Percentiles rank a stretch among this genome's conserved stretches.
phyloP scores from a whole-genome alignment of 2,329 filamentous ascomycete species.

The Raffaelea ambrosiae region DNA sequence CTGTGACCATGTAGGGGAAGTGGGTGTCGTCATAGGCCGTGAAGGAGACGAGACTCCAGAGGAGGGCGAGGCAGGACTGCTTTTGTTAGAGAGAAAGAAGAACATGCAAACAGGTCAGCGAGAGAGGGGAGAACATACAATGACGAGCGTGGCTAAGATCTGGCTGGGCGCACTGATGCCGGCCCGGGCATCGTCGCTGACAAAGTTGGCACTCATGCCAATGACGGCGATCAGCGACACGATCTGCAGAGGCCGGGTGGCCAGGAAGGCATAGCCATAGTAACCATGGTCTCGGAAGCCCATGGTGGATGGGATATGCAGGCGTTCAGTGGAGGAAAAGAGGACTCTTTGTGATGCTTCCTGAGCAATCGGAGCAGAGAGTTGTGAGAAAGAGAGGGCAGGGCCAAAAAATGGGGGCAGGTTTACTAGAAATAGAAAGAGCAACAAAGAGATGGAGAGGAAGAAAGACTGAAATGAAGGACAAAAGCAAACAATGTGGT shows the following conservation, averaged over 20 bases:
- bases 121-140: slow-evolving; percentile 43
- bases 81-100: slow-evolving; percentile 8
- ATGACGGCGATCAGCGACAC: slow-evolving; percentile 68
- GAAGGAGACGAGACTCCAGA: slow-evolving; percentile 63
- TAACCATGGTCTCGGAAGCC: slow-evolving; percentile 20
- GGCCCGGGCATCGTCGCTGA: slow-evolving; percentile 62
- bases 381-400: neutral
- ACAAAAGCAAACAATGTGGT: neutral
- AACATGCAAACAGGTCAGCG: neutral
- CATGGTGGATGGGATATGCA: slow-evolving; percentile 7
- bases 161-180: slow-evolving; percentile 60
- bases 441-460: neutral
- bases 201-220: slow-evolving; percentile 74
- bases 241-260: slow-evolving; percentile 62
- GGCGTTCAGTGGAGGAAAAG: neutral
- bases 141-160: slow-evolving; percentile 67
- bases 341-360: too few species aligned
- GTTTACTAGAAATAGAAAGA: neutral
- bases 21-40: slow-evolving; percentile 41
- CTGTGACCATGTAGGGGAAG: slow-evolving; percentile 69
- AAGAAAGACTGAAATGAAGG: neutral
- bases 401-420: neutral
- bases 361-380: too few species aligned
- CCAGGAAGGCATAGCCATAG: slow-evolving; percentile 64
- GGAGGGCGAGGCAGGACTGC: slow-evolving; percentile 66